Percentiles rank a stretch among this genome's conserved stretches.
These are phyloP conservation scores for Trichoderma pleuroti DNA, from an alignment of 2,329 filamentous ascomycete genomes.

Conservation along the genomic window DNA sequence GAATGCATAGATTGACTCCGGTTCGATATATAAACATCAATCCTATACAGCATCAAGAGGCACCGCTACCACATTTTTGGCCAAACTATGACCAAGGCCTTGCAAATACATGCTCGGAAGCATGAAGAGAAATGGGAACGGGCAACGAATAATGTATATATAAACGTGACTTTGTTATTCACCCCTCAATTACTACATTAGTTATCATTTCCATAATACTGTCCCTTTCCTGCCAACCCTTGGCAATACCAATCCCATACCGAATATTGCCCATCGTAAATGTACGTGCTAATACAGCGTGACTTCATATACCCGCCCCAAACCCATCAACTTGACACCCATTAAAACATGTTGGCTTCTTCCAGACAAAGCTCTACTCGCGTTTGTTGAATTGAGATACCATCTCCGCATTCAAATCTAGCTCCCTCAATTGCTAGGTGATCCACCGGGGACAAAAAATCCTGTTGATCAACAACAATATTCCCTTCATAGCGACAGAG, in stretches of 20 bases:
- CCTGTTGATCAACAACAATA: not conserved
- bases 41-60: not conserved
- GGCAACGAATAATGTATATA: not conserved
- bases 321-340: not conserved
- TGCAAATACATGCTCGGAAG: not conserved
- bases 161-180: not conserved
- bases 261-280: conserved; percentile 11
- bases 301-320: conserved; percentile 7
- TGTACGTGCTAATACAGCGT: conserved; percentile 9
- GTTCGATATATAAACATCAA: not conserved
- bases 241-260: conserved; percentile 6
- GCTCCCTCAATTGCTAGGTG: not conserved
- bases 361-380: not conserved
- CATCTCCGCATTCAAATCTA: not conserved
- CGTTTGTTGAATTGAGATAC: not conserved
- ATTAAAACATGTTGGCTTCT: not conserved
- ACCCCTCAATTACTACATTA: conserved; percentile 13
- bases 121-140: not conserved
- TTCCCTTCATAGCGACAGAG: not conserved
- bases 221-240: not conserved
- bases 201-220: conserved; percentile 12
- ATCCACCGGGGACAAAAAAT: conserved; percentile 3
- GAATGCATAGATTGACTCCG: not conserved
- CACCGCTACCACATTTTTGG: not conserved
- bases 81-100: not conserved